Percentiles rank a stretch among this genome's conserved stretches.
Evolutionary conservation across 192 early-diverging fungal genomes (phyloP).

Genomic region (Chytriomyces sp.): DNA sequence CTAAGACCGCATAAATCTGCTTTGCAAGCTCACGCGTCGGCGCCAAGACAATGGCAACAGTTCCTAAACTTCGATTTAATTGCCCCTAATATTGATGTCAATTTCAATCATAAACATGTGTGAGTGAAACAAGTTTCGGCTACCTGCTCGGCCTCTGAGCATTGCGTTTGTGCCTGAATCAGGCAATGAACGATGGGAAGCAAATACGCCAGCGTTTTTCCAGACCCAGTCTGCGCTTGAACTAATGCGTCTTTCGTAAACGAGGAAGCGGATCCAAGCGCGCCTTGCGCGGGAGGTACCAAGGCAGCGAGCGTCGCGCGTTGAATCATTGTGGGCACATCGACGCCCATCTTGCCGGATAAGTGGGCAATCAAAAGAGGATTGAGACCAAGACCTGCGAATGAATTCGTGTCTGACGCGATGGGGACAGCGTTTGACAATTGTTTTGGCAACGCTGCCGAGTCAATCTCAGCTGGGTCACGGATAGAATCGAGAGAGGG

Average conservation of each 20-base stretch:
- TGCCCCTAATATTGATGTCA: no score
- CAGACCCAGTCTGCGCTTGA: constrained; percentile 95
- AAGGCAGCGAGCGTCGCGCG: constrained; percentile 72
- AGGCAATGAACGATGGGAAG: constrained; percentile 90
- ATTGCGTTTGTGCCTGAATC: constrained; percentile 63
- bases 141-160: constrained; percentile 5
- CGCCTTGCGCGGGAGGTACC: constrained; percentile 41
- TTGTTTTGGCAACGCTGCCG: constrained; percentile 19
- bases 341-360: constrained; percentile 70
- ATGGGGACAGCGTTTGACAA: constrained; percentile 18
- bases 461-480: background rate
- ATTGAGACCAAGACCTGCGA: constrained; percentile 79
- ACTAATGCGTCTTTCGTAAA: constrained; percentile 75
- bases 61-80: constrained; percentile 71
- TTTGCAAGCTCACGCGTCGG: constrained; percentile 98
- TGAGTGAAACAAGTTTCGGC: background rate
- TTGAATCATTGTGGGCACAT: constrained; percentile 87
- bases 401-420: constrained; percentile 44
- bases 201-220: constrained; percentile 94
- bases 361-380: constrained; percentile 70
- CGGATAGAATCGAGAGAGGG: constrained; percentile 47
- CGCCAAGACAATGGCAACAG: constrained; percentile 87
- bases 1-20: constrained; percentile 83
- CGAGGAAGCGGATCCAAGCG: background rate
- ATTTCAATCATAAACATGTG: no score